Evolutionary conservation across 805 yeast species (phyloP), one percentile per base, ranked within the genome.

Genomic region (Metschnikowia gelsemii): DNA sequence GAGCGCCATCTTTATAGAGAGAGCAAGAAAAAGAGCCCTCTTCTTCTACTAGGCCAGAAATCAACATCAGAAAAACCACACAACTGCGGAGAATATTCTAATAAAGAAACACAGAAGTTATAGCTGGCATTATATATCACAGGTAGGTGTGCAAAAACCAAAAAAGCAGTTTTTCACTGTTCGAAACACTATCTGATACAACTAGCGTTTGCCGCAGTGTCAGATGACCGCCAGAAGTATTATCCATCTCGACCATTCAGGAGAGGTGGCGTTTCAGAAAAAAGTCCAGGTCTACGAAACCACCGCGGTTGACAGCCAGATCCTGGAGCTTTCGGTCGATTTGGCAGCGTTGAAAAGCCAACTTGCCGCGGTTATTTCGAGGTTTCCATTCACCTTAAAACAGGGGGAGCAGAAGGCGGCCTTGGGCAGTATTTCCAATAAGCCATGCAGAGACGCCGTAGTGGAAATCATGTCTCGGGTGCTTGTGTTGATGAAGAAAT

Each of bases 201-300:
- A n/a, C n/a, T n/a, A n/a, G n/a, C n/a, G n/a, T n/a, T n/a, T n/a
- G n/a, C n/a, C n/a, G n/a, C n/a, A n/a, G n/a, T n/a, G n/a, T n/a
- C n/a, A n/a, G 8, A 23, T 33, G 25, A 20, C 16, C 20, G 19
- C 35, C 17, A 13, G 27, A 9, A 34, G 37, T 25, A 40, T 40
- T 1, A 24, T 40, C 11, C 44, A 40, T 23, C 37, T 35, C 11
- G 40, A 40, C 31, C 25, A 19, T 19, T 30, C 38, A 8, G 49
- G 49, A 14, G 41, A 41, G 33, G 19, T 38, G 31, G 40, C 42
- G 12, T 41, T 45, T 27, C 35, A 35, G n/a, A 41, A 45, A 21
- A 29, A 38, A 19, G 43, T 45, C 16, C 33, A 24, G 18, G 43
- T 38, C 1, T 37, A 34, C 16, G 33, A 28, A 14, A 28, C 38